These are phyloP conservation scores for Pleurotus ostreatus DNA, from an alignment of 768 basidiomycete genomes.

Conservation along the genomic window DNA sequence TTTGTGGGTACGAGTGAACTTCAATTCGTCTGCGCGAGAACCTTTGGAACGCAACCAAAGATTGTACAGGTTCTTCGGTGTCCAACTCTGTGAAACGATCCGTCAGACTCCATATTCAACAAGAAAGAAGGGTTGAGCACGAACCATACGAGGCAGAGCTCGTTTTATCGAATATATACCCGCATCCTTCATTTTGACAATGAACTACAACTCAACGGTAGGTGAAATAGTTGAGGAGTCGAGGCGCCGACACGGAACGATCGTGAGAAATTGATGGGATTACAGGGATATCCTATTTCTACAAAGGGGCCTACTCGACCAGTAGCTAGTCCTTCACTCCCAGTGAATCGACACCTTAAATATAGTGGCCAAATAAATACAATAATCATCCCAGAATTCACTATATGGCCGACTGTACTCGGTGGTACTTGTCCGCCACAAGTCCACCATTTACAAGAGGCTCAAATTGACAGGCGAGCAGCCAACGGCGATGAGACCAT, in stretches of 20 bases:
- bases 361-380: too few relatives aligned
- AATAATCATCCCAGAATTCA: too few relatives aligned
- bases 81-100: slow-evolving; percentile 67
- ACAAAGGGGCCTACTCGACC: too few relatives aligned
- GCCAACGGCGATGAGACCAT: not conserved
- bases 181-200: slow-evolving; percentile 32
- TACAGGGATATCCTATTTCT: too few relatives aligned
- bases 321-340: too few relatives aligned
- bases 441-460: not conserved
- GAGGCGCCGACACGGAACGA: too few relatives aligned
- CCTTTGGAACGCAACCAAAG: slow-evolving; percentile 73
- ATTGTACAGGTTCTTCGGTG: slow-evolving; percentile 84
- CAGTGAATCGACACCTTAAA: too few relatives aligned
- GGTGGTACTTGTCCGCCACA: too few relatives aligned
- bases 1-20: slow-evolving; percentile 51
- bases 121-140: slow-evolving; percentile 13
- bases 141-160: slow-evolving; percentile 80
- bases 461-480: not conserved
- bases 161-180: slow-evolving; percentile 33
- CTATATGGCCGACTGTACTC: too few relatives aligned
- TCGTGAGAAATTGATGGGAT: too few relatives aligned
- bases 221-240: not conserved
- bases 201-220: too few relatives aligned
- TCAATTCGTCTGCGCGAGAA: slow-evolving; percentile 41
- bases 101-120: not conserved